A percentile compares a stretch with the other conserved stretches of the same genome.
These are phyloP conservation scores for Chalaropsis ovoidea DNA, from an alignment of 2,329 filamentous ascomycete genomes.

Conservation along the genomic window DNA sequence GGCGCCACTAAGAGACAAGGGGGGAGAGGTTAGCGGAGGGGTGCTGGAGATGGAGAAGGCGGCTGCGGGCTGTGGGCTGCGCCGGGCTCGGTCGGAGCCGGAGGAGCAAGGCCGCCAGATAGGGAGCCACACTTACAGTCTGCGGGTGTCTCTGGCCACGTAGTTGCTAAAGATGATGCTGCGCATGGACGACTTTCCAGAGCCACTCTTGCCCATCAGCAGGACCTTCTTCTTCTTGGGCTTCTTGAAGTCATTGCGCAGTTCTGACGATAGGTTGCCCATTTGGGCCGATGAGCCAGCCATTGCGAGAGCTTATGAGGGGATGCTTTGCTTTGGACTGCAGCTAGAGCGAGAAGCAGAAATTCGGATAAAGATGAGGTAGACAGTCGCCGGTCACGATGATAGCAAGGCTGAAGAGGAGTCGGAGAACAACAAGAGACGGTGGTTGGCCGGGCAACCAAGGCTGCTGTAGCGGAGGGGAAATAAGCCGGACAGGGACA, in stretches of 20 bases:
- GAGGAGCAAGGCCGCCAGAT: not conserved
- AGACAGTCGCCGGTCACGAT: not conserved
- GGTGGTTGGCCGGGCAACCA: not conserved
- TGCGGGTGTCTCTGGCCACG: constrained; percentile 86
- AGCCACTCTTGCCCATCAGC: constrained; percentile 90
- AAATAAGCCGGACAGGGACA: too few species aligned
- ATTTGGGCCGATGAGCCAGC: constrained; percentile 19
- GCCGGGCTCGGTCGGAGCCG: not conserved
- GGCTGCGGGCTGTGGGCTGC: too few species aligned
- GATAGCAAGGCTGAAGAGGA: not conserved
- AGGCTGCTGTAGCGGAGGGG: not conserved
- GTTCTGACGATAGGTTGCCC: constrained; percentile 22
- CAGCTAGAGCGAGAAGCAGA: not conserved
- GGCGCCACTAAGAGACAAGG: constrained; percentile 49
- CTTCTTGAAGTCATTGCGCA: constrained; percentile 46
- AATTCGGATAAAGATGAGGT: not conserved
- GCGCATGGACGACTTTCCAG: constrained; percentile 95
- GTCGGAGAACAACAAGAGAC: not conserved
- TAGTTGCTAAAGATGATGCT: constrained; percentile 99
- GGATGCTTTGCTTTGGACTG: not conserved
- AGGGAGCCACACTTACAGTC: constrained; percentile 45
- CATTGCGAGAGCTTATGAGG: not conserved
- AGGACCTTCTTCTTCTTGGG: constrained; percentile 80
- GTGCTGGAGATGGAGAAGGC: not conserved
- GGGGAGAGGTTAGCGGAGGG: not conserved